A percentile compares a stretch with the other conserved stretches of the same genome.
Conservation (phyloP, 331 rosid species). For the Rhamnella rubrinervis region DNA sequence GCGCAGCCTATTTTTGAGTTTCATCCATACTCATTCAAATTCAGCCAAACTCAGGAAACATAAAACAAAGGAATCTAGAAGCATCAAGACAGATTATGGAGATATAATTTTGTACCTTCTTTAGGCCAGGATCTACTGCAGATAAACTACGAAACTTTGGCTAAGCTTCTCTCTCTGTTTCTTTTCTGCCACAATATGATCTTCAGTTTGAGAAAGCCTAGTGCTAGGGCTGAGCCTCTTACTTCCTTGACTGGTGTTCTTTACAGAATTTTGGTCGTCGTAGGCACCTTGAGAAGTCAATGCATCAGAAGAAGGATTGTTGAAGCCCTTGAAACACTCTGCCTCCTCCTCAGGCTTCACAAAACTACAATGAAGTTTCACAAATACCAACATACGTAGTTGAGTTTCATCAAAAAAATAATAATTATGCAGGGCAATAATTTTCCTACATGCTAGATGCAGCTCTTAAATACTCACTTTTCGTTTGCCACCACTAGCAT, state of each 20-base stretch:
- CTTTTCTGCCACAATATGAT: constrained; percentile 82
- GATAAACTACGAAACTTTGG: constrained; percentile 79
- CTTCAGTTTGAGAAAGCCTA: constrained; percentile 61
- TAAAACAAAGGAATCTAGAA: background rate
- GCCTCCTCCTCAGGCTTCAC: constrained; percentile 69
- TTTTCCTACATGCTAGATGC: constrained; percentile 3
- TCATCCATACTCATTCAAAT: too few species aligned
- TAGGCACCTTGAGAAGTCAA: constrained; percentile 48
- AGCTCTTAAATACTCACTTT: constrained; percentile 51
- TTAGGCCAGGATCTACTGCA: constrained; percentile 84
- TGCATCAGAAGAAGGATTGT: constrained; percentile 40
- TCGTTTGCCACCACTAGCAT: constrained; percentile 79
- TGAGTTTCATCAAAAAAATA: background rate
- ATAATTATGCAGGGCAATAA: constrained; percentile 12
- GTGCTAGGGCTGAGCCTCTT: constrained; percentile 40
- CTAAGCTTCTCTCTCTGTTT: constrained; percentile 88
- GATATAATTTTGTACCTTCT: constrained; percentile 57
- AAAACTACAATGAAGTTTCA: constrained; percentile 35
- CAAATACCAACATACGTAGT: background rate
- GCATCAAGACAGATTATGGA: background rate
- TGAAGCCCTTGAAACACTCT: constrained; percentile 31
- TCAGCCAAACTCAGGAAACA: too few species aligned
- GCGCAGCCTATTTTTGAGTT: too few species aligned
- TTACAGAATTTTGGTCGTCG: constrained; percentile 34
- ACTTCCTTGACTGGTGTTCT: constrained; percentile 38